Percentiles rank a stretch among this genome's conserved stretches.
phyloP scores from a whole-genome alignment of 352 stramenopile genomes.

The Phytophthora fragariae region DNA sequence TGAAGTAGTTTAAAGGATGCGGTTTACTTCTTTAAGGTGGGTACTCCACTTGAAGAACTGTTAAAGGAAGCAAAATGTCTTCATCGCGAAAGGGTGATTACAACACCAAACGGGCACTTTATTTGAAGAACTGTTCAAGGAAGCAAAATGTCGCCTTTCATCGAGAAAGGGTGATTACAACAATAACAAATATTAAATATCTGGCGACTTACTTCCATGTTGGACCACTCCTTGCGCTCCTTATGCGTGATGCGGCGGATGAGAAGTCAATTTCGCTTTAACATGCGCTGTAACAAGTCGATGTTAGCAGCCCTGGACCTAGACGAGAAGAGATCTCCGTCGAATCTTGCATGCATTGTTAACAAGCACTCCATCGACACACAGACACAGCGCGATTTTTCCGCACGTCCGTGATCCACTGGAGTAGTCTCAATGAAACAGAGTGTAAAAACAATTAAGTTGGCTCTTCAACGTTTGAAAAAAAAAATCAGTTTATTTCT shows the following conservation, averaged over 20 bases:
- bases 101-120: too few species aligned
- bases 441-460: too few species aligned
- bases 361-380: neutral
- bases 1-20: too few species aligned
- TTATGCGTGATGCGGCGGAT: neutral
- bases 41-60: too few species aligned
- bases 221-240: neutral
- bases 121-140: too few species aligned
- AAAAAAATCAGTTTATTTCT: neutral
- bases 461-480: neutral
- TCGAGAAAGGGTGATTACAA: neutral
- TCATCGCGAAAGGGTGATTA: too few species aligned
- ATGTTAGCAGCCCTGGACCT: neutral
- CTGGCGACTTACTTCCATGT: neutral
- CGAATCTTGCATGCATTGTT: neutral
- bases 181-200: neutral
- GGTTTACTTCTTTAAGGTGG: too few species aligned
- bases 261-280: neutral
- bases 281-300: neutral
- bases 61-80: too few species aligned
- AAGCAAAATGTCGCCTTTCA: too few species aligned
- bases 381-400: neutral
- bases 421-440: neutral
- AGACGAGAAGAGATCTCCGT: neutral
- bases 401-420: neutral